These are phyloP conservation scores for Colletotrichum tropicale DNA, from an alignment of 2,329 filamentous ascomycete genomes.

Conservation along the genomic window DNA sequence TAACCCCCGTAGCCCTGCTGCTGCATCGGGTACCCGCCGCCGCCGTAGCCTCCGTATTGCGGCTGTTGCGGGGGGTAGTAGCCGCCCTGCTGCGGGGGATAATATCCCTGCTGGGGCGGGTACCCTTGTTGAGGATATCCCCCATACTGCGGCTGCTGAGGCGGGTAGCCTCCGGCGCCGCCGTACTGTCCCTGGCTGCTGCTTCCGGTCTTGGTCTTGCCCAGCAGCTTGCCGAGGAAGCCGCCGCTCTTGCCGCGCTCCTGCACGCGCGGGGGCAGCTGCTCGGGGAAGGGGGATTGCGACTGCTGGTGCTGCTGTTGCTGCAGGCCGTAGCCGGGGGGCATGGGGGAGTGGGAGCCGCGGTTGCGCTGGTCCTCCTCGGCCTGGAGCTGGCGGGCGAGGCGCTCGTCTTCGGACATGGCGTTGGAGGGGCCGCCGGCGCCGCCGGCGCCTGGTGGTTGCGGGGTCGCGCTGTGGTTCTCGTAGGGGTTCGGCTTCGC, in stretches of 20 bases:
- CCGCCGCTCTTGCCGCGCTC: conserved; percentile 41
- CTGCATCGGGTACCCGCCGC: conserved; percentile 33
- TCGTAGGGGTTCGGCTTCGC: conserved; percentile 65
- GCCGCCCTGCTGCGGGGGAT: conserved; percentile 30
- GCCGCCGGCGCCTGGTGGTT: conserved; percentile 33
- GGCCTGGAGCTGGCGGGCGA: conserved; percentile 80
- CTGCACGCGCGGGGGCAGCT: conserved; percentile 46
- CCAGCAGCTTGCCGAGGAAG: conserved; percentile 58
- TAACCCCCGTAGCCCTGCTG: conserved; percentile 31
- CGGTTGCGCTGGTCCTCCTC: conserved; percentile 71
- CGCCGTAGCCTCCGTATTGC: conserved; percentile 29
- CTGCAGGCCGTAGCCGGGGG: conserved; percentile 27
- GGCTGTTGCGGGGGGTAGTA: conserved; percentile 33
- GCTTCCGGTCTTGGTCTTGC: conserved; percentile 47
- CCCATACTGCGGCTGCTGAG: conserved; percentile 23
- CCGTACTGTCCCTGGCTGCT: conserved; percentile 32
- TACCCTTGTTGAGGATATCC: conserved; percentile 29
- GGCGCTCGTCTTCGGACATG: conserved; percentile 69
- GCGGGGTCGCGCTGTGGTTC: conserved; percentile 28
- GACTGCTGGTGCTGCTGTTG: conserved; percentile 27
- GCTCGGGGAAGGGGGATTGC: conserved; percentile 33
- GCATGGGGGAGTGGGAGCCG: conserved; percentile 32
- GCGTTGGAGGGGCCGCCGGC: conserved; percentile 29
- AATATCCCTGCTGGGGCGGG: conserved; percentile 37
- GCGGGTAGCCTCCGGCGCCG: conserved; percentile 34